Evolutionary conservation across 805 yeast genomes (phyloP), one percentile per base, ranked within the genome.

Genomic region (Candida qinlingensis): DNA sequence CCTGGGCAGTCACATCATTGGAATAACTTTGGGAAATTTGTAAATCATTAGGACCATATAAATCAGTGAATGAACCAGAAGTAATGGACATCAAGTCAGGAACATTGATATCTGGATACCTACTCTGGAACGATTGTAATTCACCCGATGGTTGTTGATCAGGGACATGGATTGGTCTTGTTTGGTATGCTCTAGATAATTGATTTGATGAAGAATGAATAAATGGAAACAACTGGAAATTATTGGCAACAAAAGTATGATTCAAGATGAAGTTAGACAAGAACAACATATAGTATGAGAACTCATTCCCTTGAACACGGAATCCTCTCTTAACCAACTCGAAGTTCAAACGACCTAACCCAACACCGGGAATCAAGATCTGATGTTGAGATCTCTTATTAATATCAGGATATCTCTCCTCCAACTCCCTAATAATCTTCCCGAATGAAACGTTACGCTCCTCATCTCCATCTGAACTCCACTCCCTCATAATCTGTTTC

Each of bases 31-130:
- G 47, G 3, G 61, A 56, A 1, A 35, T 26, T 4, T 55, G 48
- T 3, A 59, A 31, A 35, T 51, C 54, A 6, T 57, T 49, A 3
- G 83, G 81, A 0, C 87, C 87, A 60, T 82, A 83, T 13, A 84
- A 65, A 52, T 84, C 90, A 4, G 74, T 73, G 60, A 86, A 86
- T 0, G 87, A 81, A 0, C 94, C 94, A 0, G 89, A 81, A 1
- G 81, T 75, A 76, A 85, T 83, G 0, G 87, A 77, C 85, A 86
- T 79, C 41, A 79, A 62, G 6, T 79, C 80, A 11, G 61, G 69
- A 35, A 72, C 73, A 0, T 73, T 72, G 2, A 78, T 69, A 0
- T 54, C 46, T 0, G 79, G 79, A 43, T 71, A 57, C 10, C 63
- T 52, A 1, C 45, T 46, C 30, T 67, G 65, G 8, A 74, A 46